phyloP scores from a whole-genome alignment of 768 basidiomycete species.

The Scleroderma citrinum region DNA sequence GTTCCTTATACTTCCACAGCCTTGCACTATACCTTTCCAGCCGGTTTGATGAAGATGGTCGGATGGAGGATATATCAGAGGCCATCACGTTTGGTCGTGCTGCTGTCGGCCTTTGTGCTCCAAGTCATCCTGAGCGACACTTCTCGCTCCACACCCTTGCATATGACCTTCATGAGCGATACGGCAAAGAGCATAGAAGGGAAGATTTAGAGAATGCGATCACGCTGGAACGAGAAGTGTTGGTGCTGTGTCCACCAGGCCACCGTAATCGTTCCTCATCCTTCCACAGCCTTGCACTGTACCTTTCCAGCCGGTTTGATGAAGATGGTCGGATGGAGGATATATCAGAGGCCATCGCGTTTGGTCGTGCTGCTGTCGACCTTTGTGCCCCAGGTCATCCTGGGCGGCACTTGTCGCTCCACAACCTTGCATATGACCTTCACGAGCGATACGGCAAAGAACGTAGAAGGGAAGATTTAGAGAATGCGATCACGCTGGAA shows the following conservation, averaged over 20 bases:
- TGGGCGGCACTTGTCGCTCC: background rate
- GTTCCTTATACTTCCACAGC: background rate
- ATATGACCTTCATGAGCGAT: background rate
- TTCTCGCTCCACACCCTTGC: background rate
- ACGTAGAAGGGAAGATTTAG: background rate
- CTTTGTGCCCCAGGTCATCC: background rate
- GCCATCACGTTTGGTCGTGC: background rate
- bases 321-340: background rate
- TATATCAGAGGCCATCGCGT: background rate
- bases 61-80: background rate
- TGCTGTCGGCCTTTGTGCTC: background rate
- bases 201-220: background rate
- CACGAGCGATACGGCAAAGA: background rate
- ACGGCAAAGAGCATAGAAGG: too few relatives aligned
- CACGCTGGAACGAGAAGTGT: background rate
- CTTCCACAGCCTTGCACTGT: background rate
- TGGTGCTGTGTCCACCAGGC: background rate
- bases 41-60: background rate
- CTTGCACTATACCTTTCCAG: background rate
- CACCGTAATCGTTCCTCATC: background rate
- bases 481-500: background rate
- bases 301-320: background rate
- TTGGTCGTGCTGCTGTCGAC: background rate
- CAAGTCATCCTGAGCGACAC: background rate
- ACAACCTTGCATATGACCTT: background rate